Conservation (phyloP, 2,329 filamentous ascomycete genomes). For the Talaromyces sp. region DNA sequence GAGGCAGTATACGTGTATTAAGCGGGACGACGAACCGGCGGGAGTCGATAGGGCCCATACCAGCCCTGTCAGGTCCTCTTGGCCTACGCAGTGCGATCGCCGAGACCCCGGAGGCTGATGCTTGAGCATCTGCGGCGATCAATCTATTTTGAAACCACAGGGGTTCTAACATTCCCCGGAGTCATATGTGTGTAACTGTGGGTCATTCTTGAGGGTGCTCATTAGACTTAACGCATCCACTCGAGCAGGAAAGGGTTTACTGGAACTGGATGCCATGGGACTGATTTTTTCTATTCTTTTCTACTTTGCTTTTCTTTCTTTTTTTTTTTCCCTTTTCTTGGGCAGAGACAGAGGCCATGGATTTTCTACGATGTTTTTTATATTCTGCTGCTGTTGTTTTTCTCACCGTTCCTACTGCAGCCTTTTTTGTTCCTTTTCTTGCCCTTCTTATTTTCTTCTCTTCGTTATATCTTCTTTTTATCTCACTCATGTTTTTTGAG, state of each 20-base stretch:
- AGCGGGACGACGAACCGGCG: constrained; percentile 29
- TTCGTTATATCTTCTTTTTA: not conserved
- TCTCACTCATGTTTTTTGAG: not conserved
- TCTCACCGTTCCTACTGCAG: not conserved
- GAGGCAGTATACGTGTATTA: constrained; percentile 61
- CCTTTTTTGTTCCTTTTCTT: not conserved
- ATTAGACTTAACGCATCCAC: not conserved
- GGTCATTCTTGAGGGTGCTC: not conserved
- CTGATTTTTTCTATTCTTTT: not conserved
- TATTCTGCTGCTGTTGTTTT: not conserved
- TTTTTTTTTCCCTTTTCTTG: not conserved
- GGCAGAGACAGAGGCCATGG: not conserved
- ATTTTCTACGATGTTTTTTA: not conserved
- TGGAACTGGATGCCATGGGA: not conserved
- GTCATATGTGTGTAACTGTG: not conserved
- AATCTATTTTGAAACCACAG: not conserved
- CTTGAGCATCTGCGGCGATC: not conserved
- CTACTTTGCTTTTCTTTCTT: not conserved
- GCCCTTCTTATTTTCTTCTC: not conserved
- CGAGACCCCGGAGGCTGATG: constrained; percentile 1
- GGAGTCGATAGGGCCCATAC: constrained; percentile 16
- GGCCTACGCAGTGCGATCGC: not conserved
- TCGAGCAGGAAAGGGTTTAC: not conserved
- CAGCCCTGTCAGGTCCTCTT: not conserved
- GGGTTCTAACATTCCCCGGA: not conserved